Conservation (phyloP, 2,329 filamentous ascomycete species). For the Monosporascus sp. region DNA sequence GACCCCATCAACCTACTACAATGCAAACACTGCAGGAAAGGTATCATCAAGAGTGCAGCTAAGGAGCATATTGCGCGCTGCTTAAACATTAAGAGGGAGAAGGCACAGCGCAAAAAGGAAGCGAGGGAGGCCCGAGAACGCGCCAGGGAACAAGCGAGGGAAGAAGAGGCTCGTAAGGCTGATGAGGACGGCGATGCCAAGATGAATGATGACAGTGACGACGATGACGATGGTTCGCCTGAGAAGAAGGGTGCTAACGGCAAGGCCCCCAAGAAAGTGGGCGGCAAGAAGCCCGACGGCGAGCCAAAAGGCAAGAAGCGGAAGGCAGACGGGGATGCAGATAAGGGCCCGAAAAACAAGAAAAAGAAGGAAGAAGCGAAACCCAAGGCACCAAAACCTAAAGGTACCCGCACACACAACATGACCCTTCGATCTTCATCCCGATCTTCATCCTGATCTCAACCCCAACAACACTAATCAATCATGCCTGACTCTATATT, state of each 20-base stretch:
- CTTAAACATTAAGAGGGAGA: slow-evolving; percentile 77
- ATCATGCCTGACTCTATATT: slow-evolving; percentile 5
- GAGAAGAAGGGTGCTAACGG: slow-evolving; percentile 31
- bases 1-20: slow-evolving; percentile 74
- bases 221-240: slow-evolving; percentile 42
- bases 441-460: slow-evolving; percentile 1
- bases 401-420: slow-evolving; percentile 45
- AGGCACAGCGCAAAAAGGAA: slow-evolving; percentile 72
- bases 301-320: slow-evolving; percentile 72
- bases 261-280: slow-evolving; percentile 55
- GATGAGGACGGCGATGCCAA: slow-evolving; percentile 38
- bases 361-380: slow-evolving; percentile 95
- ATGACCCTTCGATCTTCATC: background rate
- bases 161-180: slow-evolving; percentile 50
- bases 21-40: slow-evolving; percentile 94
- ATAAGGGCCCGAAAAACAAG: slow-evolving; percentile 80
- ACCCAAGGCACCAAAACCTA: slow-evolving; percentile 75
- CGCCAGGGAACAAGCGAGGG: slow-evolving; percentile 56
- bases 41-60: slow-evolving; percentile 69
- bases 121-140: slow-evolving; percentile 66
- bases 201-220: slow-evolving; percentile 42
- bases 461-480: background rate
- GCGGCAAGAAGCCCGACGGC: slow-evolving; percentile 59
- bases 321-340: slow-evolving; percentile 70
- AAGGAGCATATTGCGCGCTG: slow-evolving; percentile 80